Percentiles rank a stretch among this genome's conserved stretches.
phyloP scores from a whole-genome alignment of 768 basidiomycete genomes.

The Rhodotorula graminis region DNA sequence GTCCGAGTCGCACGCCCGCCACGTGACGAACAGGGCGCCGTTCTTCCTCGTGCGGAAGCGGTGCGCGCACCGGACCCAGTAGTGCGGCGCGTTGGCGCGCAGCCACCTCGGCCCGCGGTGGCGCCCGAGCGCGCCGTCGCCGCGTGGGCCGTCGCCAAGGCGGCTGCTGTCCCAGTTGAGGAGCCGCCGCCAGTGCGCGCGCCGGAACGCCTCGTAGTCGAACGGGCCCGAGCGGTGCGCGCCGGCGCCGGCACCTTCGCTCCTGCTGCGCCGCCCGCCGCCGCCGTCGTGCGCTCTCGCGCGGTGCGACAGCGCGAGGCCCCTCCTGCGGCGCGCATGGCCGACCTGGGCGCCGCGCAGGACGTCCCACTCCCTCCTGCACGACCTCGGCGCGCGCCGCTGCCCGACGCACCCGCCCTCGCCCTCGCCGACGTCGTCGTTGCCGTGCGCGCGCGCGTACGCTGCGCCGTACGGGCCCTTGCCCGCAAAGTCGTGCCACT shows the following conservation, averaged over 20 bases:
- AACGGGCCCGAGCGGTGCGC: background rate
- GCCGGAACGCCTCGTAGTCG: slow-evolving; percentile 16
- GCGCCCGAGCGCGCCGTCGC: background rate
- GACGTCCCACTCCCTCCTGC: background rate
- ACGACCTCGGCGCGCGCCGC: background rate
- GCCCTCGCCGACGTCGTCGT: background rate
- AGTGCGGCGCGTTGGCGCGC: background rate
- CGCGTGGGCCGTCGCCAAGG: background rate
- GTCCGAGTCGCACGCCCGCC: background rate
- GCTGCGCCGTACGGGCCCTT: too few species aligned
- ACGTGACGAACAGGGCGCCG: slow-evolving; percentile 1
- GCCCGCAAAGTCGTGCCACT: background rate
- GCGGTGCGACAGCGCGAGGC: background rate
- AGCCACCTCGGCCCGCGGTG: background rate
- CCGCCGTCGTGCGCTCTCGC: background rate
- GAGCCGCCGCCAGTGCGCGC: slow-evolving; percentile 10
- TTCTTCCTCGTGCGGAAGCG: background rate
- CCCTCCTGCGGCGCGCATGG: background rate
- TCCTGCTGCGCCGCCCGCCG: background rate
- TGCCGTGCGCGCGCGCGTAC: background rate
- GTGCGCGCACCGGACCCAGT: background rate
- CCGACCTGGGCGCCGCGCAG: background rate
- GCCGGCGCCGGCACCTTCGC: too few species aligned
- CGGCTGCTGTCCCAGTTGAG: background rate
- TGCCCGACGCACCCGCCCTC: too few species aligned